A percentile compares a stretch with the other conserved stretches of the same genome.
Conservation (phyloP, 1,139 yeast genomes). For the Magnusiomyces tetraspermus region DNA sequence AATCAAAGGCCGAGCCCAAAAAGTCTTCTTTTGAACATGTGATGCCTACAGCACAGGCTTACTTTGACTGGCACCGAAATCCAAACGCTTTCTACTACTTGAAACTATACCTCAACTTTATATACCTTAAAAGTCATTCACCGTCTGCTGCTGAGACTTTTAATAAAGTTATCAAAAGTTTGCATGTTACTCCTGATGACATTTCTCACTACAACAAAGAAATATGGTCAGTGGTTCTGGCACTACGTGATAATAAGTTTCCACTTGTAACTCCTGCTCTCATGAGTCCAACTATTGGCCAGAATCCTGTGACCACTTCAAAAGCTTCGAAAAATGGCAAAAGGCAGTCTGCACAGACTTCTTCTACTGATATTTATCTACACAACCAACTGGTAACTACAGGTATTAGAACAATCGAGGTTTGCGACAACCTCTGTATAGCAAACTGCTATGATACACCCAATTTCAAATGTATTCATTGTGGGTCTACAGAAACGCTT, state of each 20-base stretch:
- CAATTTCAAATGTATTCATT: background rate
- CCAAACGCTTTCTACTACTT: constrained; percentile 1
- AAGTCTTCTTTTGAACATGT: background rate
- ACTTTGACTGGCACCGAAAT: background rate
- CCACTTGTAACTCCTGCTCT: background rate
- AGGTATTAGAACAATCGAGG: background rate
- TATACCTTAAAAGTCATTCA: background rate
- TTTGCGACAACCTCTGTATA: background rate
- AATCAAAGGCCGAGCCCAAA: background rate
- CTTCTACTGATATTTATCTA: background rate
- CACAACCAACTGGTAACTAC: background rate
- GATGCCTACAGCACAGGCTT: background rate
- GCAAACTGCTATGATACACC: background rate
- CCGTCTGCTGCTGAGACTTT: background rate
- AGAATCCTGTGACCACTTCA: no score
- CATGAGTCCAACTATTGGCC: no score
- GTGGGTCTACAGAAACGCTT: background rate
- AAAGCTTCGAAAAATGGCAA: no score
- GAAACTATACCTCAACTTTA: constrained; percentile 1
- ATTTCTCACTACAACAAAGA: background rate
- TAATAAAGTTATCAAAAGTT: background rate
- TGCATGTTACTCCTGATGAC: background rate
- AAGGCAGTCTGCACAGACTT: no score
- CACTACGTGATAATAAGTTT: background rate
- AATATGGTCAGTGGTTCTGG: background rate